These are phyloP conservation scores for Rosa chinensis DNA, from an alignment of 306 rosid species.

Conservation along the genomic window DNA sequence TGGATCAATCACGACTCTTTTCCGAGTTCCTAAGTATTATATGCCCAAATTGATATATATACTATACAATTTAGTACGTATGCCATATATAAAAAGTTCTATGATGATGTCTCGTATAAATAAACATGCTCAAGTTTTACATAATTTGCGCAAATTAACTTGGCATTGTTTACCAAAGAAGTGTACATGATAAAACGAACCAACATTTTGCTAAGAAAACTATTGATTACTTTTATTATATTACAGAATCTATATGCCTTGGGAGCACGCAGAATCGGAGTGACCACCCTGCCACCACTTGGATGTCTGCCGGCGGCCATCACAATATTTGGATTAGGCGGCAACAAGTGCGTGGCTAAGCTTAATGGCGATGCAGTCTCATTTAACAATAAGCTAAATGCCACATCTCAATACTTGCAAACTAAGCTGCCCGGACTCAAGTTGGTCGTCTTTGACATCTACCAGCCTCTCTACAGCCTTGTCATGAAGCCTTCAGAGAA, in stretches of 20 bases:
- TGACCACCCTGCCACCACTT: constrained; percentile 61
- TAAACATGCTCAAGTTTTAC: too few relatives aligned
- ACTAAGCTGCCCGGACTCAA: constrained; percentile 49
- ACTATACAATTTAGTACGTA: too few relatives aligned
- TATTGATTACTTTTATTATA: not conserved
- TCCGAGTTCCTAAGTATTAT: not conserved
- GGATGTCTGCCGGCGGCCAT: constrained; percentile 68
- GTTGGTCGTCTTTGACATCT: constrained; percentile 55
- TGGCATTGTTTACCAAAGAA: too few relatives aligned
- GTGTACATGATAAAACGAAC: not conserved
- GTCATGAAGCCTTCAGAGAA: constrained; percentile 51
- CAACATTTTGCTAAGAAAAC: not conserved
- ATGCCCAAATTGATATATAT: too few relatives aligned
- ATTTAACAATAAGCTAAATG: constrained; percentile 54
- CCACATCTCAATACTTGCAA: constrained; percentile 53
- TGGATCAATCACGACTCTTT: not conserved
- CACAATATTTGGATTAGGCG: constrained; percentile 56
- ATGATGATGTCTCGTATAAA: too few relatives aligned
- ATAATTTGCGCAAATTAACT: too few relatives aligned
- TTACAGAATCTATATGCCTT: constrained; percentile 53
- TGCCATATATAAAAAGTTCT: too few relatives aligned
- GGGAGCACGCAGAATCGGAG: constrained; percentile 76
- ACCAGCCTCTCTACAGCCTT: constrained; percentile 53
- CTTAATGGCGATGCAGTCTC: constrained; percentile 50
- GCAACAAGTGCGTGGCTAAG: constrained; percentile 50